Base-by-base conservation (phyloP, 2,329 filamentous ascomycete species). In the Hypomyces rosellus region DNA sequence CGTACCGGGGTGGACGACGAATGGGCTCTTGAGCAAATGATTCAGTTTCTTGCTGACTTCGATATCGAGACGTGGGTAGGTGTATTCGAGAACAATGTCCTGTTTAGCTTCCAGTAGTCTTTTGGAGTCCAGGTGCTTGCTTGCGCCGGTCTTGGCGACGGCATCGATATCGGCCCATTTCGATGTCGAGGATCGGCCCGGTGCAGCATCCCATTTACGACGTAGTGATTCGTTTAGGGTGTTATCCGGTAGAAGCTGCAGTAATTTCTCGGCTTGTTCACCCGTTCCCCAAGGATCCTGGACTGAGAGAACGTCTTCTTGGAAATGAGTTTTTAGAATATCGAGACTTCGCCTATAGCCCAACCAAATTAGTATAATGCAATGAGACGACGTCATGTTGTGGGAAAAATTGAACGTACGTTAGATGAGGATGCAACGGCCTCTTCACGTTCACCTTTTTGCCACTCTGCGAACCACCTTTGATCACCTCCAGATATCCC, bases 41-140 rank as follows among this genome's bases (percentile, higher is more conserved):
- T 96, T 97, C 51, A 95, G 82, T 67, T 96, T 96, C 76, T 97
- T 97, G 64, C 88, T 93, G 65, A 99, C 93, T 69, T 96, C 90
- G 54, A 93, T 91, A 75, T 99, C 93, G 49, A 99, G 86, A 37
- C 93, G 86, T 3, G 93, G 93, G 69, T 99, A 99, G 6, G 93
- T 96, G 71, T 99, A 97, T 70, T 99, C 93, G 30, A 99, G 81
- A 3, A 97, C 85, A 54, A 99, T 88, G 64, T 97, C 93, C 67
- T 96, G 90, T 71, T 96, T 97, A 18, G 90, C 89, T 61, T 96
- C 89, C 8, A 86, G 78, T 12, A 99, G 77, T 2, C 85, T 82
- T 55, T 78, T 82, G 0, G 83, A 69, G 58, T 93, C 85, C n/a
- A 96, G 78, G 9, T 78, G 76, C 62, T 83, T 86, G 63, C 83